Conservation (phyloP, 2,329 filamentous ascomycete genomes). For the Aspergillus neotritici region DNA sequence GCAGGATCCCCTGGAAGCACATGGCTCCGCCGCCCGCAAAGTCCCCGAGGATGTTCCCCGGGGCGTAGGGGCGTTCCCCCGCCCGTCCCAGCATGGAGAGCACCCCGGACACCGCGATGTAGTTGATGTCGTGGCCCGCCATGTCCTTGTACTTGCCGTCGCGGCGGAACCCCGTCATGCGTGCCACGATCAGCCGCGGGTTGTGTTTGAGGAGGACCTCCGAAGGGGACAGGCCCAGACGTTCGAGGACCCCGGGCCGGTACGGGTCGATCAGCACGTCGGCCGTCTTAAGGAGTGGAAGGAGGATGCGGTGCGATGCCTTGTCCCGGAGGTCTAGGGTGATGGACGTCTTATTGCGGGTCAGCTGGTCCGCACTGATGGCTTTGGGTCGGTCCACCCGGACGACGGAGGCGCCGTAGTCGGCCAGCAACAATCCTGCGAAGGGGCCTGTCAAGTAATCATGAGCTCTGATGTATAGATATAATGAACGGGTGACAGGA, state of each 20-base stretch:
- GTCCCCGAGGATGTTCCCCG: constrained; percentile 79
- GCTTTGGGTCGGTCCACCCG: constrained; percentile 65
- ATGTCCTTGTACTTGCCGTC: constrained; percentile 80
- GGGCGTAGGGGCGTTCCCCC: constrained; percentile 67
- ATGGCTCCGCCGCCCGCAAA: constrained; percentile 85
- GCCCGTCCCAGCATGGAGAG: constrained; percentile 68
- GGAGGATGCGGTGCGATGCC: constrained; percentile 60
- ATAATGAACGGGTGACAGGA: background rate
- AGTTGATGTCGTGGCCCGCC: constrained; percentile 96
- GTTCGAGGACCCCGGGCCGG: constrained; percentile 84
- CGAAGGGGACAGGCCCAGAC: constrained; percentile 67
- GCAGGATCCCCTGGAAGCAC: constrained; percentile 73
- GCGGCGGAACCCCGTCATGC: constrained; percentile 84
- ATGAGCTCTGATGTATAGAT: no score
- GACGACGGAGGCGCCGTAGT: constrained; percentile 81
- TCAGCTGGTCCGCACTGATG: constrained; percentile 64
- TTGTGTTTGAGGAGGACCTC: constrained; percentile 62
- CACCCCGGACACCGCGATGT: constrained; percentile 80
- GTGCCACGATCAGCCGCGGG: constrained; percentile 69
- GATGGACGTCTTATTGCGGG: constrained; percentile 74
- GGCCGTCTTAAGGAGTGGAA: constrained; percentile 54
- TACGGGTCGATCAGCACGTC: constrained; percentile 92
- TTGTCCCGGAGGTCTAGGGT: constrained; percentile 70
- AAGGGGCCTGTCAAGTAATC: constrained; percentile 62
- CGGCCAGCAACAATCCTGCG: constrained; percentile 79